These are phyloP conservation scores for Globisporangium mamillatum DNA, from an alignment of 352 stramenopile species.

Conservation along the genomic window DNA sequence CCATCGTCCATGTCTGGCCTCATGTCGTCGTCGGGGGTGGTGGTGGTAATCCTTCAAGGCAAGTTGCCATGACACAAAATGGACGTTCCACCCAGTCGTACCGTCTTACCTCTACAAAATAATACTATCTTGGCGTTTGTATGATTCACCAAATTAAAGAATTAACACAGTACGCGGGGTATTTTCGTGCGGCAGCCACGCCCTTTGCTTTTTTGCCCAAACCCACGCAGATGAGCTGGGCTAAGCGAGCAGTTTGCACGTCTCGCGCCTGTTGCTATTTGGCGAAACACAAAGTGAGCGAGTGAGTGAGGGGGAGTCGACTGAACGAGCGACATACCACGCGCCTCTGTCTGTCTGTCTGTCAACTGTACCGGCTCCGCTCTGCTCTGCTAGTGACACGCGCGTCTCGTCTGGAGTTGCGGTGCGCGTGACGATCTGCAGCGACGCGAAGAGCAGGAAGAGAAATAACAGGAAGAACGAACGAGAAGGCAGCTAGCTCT, in stretches of 20 bases:
- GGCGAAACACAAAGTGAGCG: not conserved
- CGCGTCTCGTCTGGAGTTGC: not conserved
- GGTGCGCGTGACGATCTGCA: not conserved
- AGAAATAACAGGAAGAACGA: not conserved
- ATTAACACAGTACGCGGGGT: not conserved
- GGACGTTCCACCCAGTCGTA: not conserved
- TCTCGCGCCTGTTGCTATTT: not conserved
- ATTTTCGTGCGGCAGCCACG: not conserved
- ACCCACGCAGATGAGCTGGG: slow-evolving; percentile 2
- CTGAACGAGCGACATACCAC: too few relatives aligned
- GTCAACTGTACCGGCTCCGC: not conserved
- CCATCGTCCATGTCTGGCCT: not conserved
- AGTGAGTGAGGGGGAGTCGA: not conserved
- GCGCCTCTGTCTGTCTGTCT: not conserved
- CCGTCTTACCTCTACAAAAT: not conserved
- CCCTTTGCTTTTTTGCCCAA: not conserved
- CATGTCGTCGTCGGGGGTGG: not conserved
- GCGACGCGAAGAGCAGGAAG: not conserved
- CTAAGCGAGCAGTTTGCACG: not conserved
- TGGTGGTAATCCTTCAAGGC: not conserved
- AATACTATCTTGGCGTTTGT: not conserved
- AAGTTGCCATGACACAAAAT: not conserved
- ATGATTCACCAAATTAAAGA: not conserved
- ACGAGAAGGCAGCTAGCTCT: not conserved
- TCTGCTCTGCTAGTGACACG: not conserved